These are phyloP conservation scores for Eragrostis tef DNA, from an alignment of 202 grass and related monocot genomes.

Conservation along the genomic window DNA sequence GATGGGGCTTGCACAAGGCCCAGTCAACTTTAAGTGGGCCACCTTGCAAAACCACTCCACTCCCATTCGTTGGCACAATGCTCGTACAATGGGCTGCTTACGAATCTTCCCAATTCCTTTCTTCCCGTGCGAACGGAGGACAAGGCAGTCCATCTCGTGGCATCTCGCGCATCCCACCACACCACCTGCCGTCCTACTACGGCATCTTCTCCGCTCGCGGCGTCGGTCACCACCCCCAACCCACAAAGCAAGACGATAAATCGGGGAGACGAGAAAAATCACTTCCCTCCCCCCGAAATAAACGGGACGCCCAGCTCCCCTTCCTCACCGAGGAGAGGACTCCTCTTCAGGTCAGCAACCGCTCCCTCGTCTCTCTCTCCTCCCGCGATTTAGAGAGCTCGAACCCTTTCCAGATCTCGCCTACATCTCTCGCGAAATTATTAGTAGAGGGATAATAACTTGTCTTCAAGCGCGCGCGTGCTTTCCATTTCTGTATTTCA, in stretches of 20 bases:
- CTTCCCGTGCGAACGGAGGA: too few relatives aligned
- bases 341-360: constrained; percentile 43
- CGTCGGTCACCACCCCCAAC: not conserved
- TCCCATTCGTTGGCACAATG: too few relatives aligned
- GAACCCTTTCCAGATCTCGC: constrained; percentile 40
- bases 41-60: too few relatives aligned
- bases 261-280: constrained; percentile 45
- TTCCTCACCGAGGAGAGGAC: too few relatives aligned
- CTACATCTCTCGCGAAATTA: constrained; percentile 13
- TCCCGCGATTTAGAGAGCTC: constrained; percentile 31
- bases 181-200: not conserved
- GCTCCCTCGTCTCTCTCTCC: not conserved
- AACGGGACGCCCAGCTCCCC: not conserved
- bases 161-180: constrained; percentile 27
- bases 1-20: too few relatives aligned
- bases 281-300: not conserved
- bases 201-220: constrained; percentile 44
- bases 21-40: too few relatives aligned
- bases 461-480: not conserved
- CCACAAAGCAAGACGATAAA: constrained; percentile 50
- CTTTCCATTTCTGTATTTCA: not conserved
- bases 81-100: too few relatives aligned
- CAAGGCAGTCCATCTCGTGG: constrained; percentile 26
- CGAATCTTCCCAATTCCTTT: too few relatives aligned
- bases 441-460: not conserved